Conservation (phyloP, 1,139 yeast species). For the Yamadazyma mexicana region DNA sequence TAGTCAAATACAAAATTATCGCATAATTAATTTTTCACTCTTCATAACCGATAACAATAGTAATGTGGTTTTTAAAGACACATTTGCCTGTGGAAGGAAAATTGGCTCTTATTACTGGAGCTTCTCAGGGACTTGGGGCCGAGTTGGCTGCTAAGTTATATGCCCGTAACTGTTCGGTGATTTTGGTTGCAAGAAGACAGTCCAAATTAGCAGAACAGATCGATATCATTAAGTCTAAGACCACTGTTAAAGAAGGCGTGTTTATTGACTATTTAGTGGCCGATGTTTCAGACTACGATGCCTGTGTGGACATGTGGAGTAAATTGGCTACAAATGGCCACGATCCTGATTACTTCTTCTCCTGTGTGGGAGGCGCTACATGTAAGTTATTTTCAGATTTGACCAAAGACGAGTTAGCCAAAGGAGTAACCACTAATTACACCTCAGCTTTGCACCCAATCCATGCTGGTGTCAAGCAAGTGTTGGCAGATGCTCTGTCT, state of each 20-base stretch:
- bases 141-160: conserved; percentile 68
- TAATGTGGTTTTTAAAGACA: conserved; percentile 12
- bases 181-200: conserved; percentile 75
- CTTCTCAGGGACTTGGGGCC: conserved; percentile 91
- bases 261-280: conserved; percentile 52
- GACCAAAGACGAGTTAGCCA: conserved; percentile 53
- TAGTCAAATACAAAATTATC: conserved; percentile 3
- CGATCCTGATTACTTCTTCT: conserved; percentile 72
- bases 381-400: conserved; percentile 80
- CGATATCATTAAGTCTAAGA: conserved; percentile 32
- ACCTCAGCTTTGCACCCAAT: conserved; percentile 68
- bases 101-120: conserved; percentile 84
- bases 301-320: conserved; percentile 43
- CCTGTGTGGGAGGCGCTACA: conserved; percentile 86
- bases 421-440: conserved; percentile 71
- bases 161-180: conserved; percentile 58
- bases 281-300: conserved; percentile 63
- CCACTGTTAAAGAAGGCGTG: conserved; percentile 24
- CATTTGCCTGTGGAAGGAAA: conserved; percentile 44
- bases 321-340: conserved; percentile 15
- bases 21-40: neutral
- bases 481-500: conserved; percentile 13
- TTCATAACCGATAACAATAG: neutral
- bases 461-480: conserved; percentile 58
- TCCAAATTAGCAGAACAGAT: conserved; percentile 53